These are phyloP conservation scores for Cladosporium oxysporum DNA, from an alignment of 2,329 filamentous ascomycete genomes.

Conservation along the genomic window DNA sequence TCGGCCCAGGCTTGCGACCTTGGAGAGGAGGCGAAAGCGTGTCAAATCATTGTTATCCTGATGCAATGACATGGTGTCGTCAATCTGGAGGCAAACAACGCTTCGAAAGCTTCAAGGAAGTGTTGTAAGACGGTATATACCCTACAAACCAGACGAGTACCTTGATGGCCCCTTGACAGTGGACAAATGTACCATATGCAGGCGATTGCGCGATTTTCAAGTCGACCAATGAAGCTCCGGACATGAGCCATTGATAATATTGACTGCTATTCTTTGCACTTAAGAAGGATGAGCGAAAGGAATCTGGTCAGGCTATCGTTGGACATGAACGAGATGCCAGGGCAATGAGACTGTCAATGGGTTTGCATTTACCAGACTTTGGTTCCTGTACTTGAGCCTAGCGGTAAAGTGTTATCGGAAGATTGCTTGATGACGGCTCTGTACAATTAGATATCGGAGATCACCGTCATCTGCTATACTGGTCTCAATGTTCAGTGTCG, in stretches of 20 bases:
- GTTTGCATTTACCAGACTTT: no score
- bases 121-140: background rate
- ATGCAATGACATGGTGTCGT: background rate
- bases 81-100: background rate
- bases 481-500: no score
- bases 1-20: background rate
- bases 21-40: background rate
- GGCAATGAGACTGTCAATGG: no score
- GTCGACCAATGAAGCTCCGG: background rate
- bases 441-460: no score
- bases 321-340: no score
- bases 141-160: background rate
- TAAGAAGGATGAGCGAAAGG: background rate
- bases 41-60: background rate
- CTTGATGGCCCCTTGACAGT: background rate
- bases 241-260: background rate
- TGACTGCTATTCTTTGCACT: no score
- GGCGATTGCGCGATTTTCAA: background rate
- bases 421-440: background rate
- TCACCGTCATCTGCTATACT: no score
- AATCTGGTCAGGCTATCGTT: background rate
- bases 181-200: background rate
- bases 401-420: background rate
- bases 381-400: background rate
- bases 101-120: background rate